Evolutionary conservation across 345 rosid genomes (phyloP), one percentile per base, ranked within the genome.

Genomic region (Murraya paniculata): DNA sequence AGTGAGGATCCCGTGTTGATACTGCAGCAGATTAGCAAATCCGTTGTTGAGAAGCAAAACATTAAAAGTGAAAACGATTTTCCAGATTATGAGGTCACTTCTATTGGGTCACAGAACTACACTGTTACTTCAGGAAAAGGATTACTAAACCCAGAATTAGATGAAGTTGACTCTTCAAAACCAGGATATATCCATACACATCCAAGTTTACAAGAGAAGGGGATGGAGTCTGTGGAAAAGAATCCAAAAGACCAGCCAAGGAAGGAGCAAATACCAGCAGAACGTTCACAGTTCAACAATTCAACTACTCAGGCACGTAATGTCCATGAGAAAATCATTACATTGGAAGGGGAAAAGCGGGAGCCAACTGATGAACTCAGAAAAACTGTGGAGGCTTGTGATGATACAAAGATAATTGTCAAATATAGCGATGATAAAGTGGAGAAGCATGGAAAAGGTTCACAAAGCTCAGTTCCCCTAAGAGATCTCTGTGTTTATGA

Each of bases 111-210:
- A 55, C 77, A 80, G 25, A 79, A 71, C 72, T 27, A 41, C 76
- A 11, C 84, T 66, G 80, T 81, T 74, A 73, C 77, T 64, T 86
- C 86, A 66, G 89, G 82, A 79, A 84, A 88, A 79, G 89, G 82
- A 86, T 66, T 80, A 30, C 74, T 83, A 57, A 75, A 80, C 64
- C 80, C 91, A 14, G 84, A 78, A 68, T 73, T 64, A 28, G 84
- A 84, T 80, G 83, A 81, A 57, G 84, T 30, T 27, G 74, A 70
- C 53, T 81, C 66, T 77, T 75, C 64, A 55, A 73, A 79, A 64
- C 79, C 41, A 35, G 71, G 35, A 56, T 74, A 72, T 75, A 45
- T 75, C 36, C 67, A 72, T 79, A 56, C 59, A 33, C 45, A 68
- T 64, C 58, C 72, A 35, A 71, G 48, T 41, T 69, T 73, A 60